Percentiles rank a stretch among this genome's conserved stretches.
phyloP scores from a whole-genome alignment of 768 basidiomycete species.

The Favolaschia claudopus region DNA sequence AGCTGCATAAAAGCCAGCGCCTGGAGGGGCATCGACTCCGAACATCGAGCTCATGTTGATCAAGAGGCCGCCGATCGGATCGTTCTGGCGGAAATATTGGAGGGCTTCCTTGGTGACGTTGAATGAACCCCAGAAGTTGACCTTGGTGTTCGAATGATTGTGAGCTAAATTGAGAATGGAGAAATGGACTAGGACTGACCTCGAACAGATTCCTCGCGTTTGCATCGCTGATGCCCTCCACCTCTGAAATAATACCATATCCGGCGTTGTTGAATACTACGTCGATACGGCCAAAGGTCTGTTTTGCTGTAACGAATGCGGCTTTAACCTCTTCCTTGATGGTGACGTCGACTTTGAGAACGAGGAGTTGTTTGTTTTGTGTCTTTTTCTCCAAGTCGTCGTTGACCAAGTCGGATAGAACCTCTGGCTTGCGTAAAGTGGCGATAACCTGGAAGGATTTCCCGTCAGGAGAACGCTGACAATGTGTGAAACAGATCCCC shows the following conservation, averaged over 20 bases:
- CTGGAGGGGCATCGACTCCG: conserved; percentile 37
- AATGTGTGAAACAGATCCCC: not conserved
- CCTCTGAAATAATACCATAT: conserved; percentile 38
- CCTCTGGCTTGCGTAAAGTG: conserved; percentile 47
- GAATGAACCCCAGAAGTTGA: conserved; percentile 45
- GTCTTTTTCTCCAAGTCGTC: conserved; percentile 37
- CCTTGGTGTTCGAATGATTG: conserved; percentile 1
- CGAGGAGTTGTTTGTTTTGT: conserved; percentile 41
- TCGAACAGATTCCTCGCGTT: conserved; percentile 47
- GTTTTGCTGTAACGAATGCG: conserved; percentile 43
- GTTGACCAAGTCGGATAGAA: conserved; percentile 31
- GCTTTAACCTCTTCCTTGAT: conserved; percentile 36
- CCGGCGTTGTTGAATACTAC: conserved; percentile 57
- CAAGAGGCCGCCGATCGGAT: conserved; percentile 46
- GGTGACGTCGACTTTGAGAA: conserved; percentile 50
- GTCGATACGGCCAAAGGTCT: conserved; percentile 50
- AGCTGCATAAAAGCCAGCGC: conserved; percentile 37
- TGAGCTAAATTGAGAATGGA: not conserved
- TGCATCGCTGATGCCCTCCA: conserved; percentile 45
- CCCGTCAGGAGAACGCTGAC: not conserved
- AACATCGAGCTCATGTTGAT: conserved; percentile 45
- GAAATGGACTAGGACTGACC: conserved; percentile 1
- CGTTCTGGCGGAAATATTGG: conserved; percentile 47
- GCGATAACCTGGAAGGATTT: conserved; percentile 37
- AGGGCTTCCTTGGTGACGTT: conserved; percentile 42